Evolutionary conservation across 1,139 yeast genomes (phyloP).

Genomic region (Diutina rugosa): DNA sequence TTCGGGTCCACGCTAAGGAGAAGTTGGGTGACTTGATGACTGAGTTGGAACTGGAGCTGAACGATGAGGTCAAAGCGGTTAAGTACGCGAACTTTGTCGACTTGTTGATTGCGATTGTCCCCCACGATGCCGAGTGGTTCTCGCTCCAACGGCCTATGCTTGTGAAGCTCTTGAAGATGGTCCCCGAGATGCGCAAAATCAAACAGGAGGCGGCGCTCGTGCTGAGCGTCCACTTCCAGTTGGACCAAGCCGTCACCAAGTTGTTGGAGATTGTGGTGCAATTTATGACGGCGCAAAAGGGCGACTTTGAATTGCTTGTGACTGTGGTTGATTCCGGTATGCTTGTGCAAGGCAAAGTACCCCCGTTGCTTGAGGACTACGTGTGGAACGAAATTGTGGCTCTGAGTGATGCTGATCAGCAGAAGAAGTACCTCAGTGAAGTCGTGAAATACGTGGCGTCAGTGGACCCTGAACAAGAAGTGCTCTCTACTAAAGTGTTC

Average conservation of each 20-base stretch:
- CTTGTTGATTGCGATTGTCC: conserved; percentile 39
- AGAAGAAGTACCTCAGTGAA: conserved; percentile 39
- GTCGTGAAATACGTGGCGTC: conserved; percentile 37
- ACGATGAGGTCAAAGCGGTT: conserved; percentile 41
- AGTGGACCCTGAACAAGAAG: conserved; percentile 10
- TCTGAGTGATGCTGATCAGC: conserved; percentile 30
- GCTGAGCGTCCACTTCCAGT: conserved; percentile 56
- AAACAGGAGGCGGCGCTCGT: conserved; percentile 24
- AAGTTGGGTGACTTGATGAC: conserved; percentile 29
- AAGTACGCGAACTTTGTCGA: conserved; percentile 66
- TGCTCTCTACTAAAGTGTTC: conserved; percentile 46
- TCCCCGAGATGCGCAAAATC: conserved; percentile 31
- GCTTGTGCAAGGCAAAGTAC: conserved; percentile 32
- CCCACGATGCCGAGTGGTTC: conserved; percentile 53
- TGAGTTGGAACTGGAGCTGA: conserved; percentile 30
- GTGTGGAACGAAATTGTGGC: conserved; percentile 46
- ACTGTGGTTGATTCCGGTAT: conserved; percentile 36
- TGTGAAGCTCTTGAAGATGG: conserved; percentile 30
- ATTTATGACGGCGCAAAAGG: conserved; percentile 25
- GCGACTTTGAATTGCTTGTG: conserved; percentile 25
- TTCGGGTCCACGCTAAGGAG: conserved; percentile 42
- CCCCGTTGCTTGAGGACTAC: conserved; percentile 40
- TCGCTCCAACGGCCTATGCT: conserved; percentile 36
- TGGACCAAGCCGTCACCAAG: conserved; percentile 58
- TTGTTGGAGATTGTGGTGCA: conserved; percentile 44